A percentile compares a stretch with the other conserved stretches of the same genome.
Evolutionary conservation across 2,329 filamentous ascomycete species (phyloP).

Genomic region (Scytalidium lignicola): DNA sequence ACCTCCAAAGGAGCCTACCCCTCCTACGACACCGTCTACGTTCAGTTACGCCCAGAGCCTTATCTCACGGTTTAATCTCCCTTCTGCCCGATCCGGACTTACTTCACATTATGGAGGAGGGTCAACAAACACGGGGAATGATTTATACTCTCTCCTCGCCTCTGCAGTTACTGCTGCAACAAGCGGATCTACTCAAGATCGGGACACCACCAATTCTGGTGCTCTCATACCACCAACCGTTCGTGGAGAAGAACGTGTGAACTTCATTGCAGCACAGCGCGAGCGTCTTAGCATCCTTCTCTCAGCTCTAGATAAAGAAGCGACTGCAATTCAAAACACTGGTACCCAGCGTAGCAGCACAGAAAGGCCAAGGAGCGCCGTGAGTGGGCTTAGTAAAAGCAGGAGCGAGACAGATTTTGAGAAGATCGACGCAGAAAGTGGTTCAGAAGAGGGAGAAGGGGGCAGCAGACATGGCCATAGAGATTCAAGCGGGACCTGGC

Average conservation of each 20-base stretch:
- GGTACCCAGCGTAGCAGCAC: conserved; percentile 23
- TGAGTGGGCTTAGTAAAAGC: conserved; percentile 67
- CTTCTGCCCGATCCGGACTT: conserved; percentile 56
- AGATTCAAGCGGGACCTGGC: conserved; percentile 36
- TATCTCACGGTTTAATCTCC: conserved; percentile 81
- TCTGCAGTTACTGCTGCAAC: conserved; percentile 57
- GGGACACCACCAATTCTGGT: conserved; percentile 50
- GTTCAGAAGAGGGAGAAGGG: conserved; percentile 45
- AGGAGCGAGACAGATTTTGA: conserved; percentile 87
- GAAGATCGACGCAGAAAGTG: conserved; percentile 74
- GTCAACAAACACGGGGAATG: conserved; percentile 43
- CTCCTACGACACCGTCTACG: conserved; percentile 40
- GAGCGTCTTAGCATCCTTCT: conserved; percentile 72
- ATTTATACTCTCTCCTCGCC: conserved; percentile 75
- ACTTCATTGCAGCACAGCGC: conserved; percentile 72
- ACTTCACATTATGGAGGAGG: conserved; percentile 24
- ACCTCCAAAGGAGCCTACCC: conserved; percentile 47
- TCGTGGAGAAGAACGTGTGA: conserved; percentile 60
- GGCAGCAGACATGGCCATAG: conserved; percentile 24
- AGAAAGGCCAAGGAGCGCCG: conserved; percentile 19
- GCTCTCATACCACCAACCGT: conserved; percentile 68
- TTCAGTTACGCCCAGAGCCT: conserved; percentile 71
- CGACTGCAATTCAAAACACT: conserved; percentile 49
- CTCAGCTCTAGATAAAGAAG: conserved; percentile 74
- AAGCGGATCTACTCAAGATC: conserved; percentile 24